Percentiles rank a stretch among this genome's conserved stretches.
Conservation (phyloP, 23 red algal genomes). For the Cyanidium caldarium region DNA sequence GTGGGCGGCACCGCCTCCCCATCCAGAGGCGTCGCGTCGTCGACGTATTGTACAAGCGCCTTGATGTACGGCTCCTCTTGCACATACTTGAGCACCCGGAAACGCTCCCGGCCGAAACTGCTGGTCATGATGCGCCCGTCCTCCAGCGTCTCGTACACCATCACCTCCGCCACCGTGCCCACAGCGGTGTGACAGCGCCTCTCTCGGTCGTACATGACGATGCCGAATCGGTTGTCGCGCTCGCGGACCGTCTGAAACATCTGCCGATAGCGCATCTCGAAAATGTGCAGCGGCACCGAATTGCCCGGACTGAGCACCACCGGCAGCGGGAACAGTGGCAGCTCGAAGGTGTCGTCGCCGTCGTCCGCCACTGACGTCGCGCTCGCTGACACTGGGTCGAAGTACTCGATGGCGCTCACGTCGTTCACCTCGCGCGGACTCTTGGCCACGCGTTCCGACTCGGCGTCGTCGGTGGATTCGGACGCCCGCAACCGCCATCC, state of each 20-base stretch:
- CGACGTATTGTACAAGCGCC: conserved; percentile 29
- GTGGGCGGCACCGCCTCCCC: background rate
- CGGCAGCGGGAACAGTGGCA: conserved; percentile 80
- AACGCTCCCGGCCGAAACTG: conserved; percentile 45
- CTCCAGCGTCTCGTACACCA: conserved; percentile 41
- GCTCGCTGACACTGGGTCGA: background rate
- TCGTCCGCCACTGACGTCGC: background rate
- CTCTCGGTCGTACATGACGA: conserved; percentile 63
- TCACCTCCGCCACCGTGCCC: conserved; percentile 64
- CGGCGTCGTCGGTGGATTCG: too few species aligned
- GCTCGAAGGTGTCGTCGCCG: background rate
- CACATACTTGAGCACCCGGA: conserved; percentile 31
- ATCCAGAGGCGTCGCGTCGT: conserved; percentile 17
- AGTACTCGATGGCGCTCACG: background rate
- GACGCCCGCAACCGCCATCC: too few species aligned
- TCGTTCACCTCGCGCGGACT: too few species aligned
- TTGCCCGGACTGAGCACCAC: conserved; percentile 54
- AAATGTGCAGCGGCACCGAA: conserved; percentile 74
- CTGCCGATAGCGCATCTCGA: conserved; percentile 74
- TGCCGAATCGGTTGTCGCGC: conserved; percentile 53
- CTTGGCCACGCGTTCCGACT: too few species aligned
- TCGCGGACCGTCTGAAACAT: conserved; percentile 66
- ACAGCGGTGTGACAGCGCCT: conserved; percentile 20
- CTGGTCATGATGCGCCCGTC: conserved; percentile 74
- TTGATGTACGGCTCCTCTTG: background rate